Evolutionary conservation across 495 filamentous ascomycete species (phyloP).

Genomic region (Xylaria curta): DNA sequence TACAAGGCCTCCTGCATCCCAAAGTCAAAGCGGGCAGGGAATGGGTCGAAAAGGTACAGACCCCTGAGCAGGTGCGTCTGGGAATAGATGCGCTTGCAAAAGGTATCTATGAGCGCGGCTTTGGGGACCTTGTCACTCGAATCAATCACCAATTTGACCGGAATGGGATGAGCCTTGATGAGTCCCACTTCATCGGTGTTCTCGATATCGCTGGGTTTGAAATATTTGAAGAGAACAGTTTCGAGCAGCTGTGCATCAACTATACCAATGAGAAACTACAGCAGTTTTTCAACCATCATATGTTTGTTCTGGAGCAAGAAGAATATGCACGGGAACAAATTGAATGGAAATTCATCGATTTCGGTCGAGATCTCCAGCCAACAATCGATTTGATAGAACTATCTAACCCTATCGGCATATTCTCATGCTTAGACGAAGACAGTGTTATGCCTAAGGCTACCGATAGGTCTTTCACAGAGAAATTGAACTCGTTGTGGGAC

Average conservation of each 20-base stretch:
- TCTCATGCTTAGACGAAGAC: conserved; percentile 98
- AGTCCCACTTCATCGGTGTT: conserved; percentile 95
- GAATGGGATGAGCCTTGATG: conserved; percentile 76
- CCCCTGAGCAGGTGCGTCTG: conserved; percentile 91
- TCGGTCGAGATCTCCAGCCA: conserved; percentile 94
- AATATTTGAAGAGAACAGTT: conserved; percentile 98
- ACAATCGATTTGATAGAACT: conserved; percentile 98
- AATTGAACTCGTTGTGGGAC: conserved; percentile 95
- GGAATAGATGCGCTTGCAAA: conserved; percentile 92
- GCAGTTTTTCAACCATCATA: conserved; percentile 99
- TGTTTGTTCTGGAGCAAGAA: conserved; percentile 99
- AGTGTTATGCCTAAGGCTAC: conserved; percentile 99
- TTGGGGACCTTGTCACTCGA: conserved; percentile 87
- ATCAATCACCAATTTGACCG: conserved; percentile 93
- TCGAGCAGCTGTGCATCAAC: conserved; percentile 99
- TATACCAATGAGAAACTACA: conserved; percentile 99
- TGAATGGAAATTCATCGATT: conserved; percentile 99
- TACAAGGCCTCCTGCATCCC: conserved; percentile 88
- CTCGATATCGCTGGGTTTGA: conserved; percentile 99
- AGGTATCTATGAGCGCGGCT: conserved; percentile 95
- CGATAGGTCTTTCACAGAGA: conserved; percentile 96
- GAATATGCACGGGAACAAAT: conserved; percentile 98
- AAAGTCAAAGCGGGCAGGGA: conserved; percentile 93
- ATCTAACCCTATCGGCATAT: conserved; percentile 96
- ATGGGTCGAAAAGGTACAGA: conserved; percentile 98